A percentile compares a stretch with the other conserved stretches of the same genome.
phyloP scores from a whole-genome alignment of 2,329 filamentous ascomycete genomes.

The Xylaria sp. region DNA sequence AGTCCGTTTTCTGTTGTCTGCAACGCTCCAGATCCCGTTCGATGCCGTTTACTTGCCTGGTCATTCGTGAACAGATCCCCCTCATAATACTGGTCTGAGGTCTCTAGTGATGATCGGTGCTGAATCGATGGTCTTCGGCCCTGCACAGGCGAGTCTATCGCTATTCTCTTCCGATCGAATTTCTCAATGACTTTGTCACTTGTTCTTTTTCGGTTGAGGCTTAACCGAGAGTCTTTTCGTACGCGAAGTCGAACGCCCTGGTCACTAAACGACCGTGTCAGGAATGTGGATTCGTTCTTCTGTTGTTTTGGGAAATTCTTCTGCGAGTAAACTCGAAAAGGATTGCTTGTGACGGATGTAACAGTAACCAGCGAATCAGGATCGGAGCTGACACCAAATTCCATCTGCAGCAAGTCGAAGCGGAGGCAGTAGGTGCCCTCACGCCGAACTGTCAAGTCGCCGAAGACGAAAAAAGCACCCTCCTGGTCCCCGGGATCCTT shows the following conservation, averaged over 20 bases:
- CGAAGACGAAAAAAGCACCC: constrained; percentile 89
- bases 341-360: constrained; percentile 48
- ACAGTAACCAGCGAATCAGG: constrained; percentile 36
- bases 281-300: constrained; percentile 70
- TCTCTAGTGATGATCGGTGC: constrained; percentile 35
- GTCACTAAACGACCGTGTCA: constrained; percentile 83
- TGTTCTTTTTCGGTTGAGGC: constrained; percentile 53
- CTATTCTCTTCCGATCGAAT: constrained; percentile 30
- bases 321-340: constrained; percentile 70
- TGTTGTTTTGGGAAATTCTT: constrained; percentile 78
- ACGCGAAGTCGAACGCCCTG: constrained; percentile 84
- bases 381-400: constrained; percentile 34
- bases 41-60: constrained; percentile 35
- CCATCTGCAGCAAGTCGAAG: constrained; percentile 79
- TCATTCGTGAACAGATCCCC: constrained; percentile 35
- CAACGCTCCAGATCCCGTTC: constrained; percentile 34
- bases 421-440: constrained; percentile 75
- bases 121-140: constrained; percentile 28
- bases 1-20: constrained; percentile 35
- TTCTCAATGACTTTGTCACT: constrained; percentile 40
- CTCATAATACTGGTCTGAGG: constrained; percentile 36
- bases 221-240: constrained; percentile 77
- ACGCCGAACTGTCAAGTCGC: constrained; percentile 79
- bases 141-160: constrained; percentile 24
- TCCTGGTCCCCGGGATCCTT: constrained; percentile 80